These are phyloP conservation scores for Fulvia fulva DNA, from an alignment of 2,329 filamentous ascomycete genomes.

Conservation along the genomic window DNA sequence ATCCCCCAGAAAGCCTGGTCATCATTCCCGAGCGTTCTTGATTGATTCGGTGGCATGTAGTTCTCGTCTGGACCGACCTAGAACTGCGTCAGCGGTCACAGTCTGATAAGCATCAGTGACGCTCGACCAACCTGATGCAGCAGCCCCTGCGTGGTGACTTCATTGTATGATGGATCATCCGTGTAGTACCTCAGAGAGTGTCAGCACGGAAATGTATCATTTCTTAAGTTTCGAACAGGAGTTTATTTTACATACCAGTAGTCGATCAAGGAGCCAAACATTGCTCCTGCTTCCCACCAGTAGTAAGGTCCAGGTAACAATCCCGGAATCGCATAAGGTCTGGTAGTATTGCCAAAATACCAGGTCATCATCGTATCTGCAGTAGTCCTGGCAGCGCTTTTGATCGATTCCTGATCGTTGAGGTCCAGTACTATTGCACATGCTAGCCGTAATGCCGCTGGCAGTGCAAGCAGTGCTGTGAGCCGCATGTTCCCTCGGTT, in stretches of 20 bases:
- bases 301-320: constrained; percentile 63
- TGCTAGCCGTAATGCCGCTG: not conserved
- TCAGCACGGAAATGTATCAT: too few species aligned
- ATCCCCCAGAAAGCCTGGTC: constrained; percentile 58
- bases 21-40: constrained; percentile 50
- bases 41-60: constrained; percentile 52
- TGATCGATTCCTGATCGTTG: too few species aligned
- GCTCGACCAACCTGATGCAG: not conserved
- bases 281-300: constrained; percentile 64
- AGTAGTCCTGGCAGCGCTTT: too few species aligned
- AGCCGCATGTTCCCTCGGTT: not conserved
- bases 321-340: constrained; percentile 40
- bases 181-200: too few species aligned
- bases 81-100: too few species aligned
- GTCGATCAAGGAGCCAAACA: constrained; percentile 66
- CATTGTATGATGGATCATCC: constrained; percentile 62
- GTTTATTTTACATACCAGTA: too few species aligned
- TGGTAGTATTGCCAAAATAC: too few species aligned
- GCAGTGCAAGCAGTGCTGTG: not conserved
- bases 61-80: constrained; percentile 55
- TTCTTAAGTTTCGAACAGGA: too few species aligned
- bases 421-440: not conserved
- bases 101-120: too few species aligned
- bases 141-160: constrained; percentile 54
- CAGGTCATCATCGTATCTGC: too few species aligned